Base-by-base conservation (phyloP, 2,329 filamentous ascomycete species). In the Penicillium sumatraense region DNA sequence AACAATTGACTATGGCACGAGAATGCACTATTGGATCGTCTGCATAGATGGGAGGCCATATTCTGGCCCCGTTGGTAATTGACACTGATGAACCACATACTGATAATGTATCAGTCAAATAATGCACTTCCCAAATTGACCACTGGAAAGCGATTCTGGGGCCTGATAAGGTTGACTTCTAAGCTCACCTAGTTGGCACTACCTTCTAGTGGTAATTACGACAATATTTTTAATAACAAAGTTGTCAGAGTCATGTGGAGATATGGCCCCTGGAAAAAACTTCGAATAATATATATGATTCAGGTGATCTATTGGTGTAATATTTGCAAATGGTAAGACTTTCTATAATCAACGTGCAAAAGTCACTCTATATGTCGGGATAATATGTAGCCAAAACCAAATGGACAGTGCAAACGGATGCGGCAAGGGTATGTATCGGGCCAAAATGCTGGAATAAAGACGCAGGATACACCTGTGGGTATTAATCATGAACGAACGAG, bases 281-380 rank as follows among this genome's bases (percentile, higher is more conserved):
- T 29, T 29, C 2, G 26, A 29, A 29, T 31, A 14, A 31, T 10
- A 31, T 31, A 31, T n/a, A 40, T 40, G n/a, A 23, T 10, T 41
- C 24, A 8, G n/a, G 24, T 23, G 10, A 4, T 58, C 51, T 57
- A 59, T 61, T 46, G 26, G 27, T 42, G 31, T 41, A 31, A 7
- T 46, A 58, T 54, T 41, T 53, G 42, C 49, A 56, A 27, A 41
- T n/a, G 13, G 23, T 40, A 49, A 18, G 49, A 20, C 31, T 40
- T 31, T 54, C 57, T 58, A 56, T 58, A 6, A 56, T 49, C 52
- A 51, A 48, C 18, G 24, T 33, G 26, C 24, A 51, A 42, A 20
- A 7, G 29, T n/a, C 49, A 27, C 20, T n/a, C 18, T 55, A 36
- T 53, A 44, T 44, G 40, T 42, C 20, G 38, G 35, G 38, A 31